phyloP scores from a whole-genome alignment of 163 green algal species.

The Chlorella variabilis region DNA sequence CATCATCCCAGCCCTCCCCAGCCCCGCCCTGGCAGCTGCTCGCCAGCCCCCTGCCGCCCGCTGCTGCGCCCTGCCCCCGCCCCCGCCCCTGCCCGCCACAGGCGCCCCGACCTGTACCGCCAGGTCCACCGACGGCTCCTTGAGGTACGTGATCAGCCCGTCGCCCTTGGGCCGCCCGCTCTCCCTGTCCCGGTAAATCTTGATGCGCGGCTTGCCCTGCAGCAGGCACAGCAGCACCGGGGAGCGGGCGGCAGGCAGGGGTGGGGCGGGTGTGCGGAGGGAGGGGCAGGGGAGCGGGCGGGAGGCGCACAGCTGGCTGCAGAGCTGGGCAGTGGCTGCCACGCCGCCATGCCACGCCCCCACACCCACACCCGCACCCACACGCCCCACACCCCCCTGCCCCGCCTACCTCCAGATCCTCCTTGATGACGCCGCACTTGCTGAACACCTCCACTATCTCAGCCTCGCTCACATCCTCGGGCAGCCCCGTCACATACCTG shows the following conservation, averaged over 20 bases:
- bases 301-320: too few relatives aligned
- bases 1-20: too few relatives aligned
- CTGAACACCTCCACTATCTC: constrained; percentile 81
- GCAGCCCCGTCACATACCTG: constrained; percentile 90
- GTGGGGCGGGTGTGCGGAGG: too few relatives aligned
- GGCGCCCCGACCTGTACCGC: constrained; percentile 67
- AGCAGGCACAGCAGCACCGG: not conserved
- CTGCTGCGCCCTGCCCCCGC: not conserved
- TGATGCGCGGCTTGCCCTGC: constrained; percentile 74
- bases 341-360: not conserved
- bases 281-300: too few relatives aligned
- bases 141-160: constrained; percentile 93
- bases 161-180: constrained; percentile 89
- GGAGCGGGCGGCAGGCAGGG: not conserved
- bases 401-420: constrained; percentile 52
- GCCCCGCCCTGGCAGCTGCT: too few relatives aligned
- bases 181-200: constrained; percentile 87
- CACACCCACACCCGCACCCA: not conserved
- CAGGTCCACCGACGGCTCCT: constrained; percentile 82
- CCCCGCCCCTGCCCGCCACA: not conserved
- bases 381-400: not conserved
- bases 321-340: too few relatives aligned
- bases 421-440: constrained; percentile 94
- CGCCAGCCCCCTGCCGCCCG: not conserved
- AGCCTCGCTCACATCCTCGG: constrained; percentile 80